A percentile compares a stretch with the other conserved stretches of the same genome.
Conservation (phyloP, 148 eudicot species). For the Chenopodium album region DNA sequence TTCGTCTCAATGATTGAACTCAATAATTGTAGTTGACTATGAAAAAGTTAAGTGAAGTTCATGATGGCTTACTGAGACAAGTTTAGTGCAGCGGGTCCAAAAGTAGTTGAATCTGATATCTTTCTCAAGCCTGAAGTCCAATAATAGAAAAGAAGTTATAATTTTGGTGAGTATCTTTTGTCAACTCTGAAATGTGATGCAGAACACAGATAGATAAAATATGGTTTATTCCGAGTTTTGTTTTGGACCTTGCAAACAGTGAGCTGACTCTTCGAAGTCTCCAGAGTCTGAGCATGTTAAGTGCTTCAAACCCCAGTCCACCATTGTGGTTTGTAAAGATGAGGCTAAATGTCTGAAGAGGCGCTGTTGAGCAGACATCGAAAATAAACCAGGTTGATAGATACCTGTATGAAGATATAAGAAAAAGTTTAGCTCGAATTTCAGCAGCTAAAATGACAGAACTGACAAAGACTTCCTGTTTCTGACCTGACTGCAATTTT, state of each 20-base stretch:
- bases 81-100: slow-evolving; percentile 45
- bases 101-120: slow-evolving; percentile 49
- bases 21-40: neutral
- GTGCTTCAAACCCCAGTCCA: slow-evolving; percentile 65
- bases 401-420: slow-evolving; percentile 51
- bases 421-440: neutral
- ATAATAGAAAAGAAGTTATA: neutral
- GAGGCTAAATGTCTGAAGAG: slow-evolving; percentile 67
- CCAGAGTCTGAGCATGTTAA: slow-evolving; percentile 93
- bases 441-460: neutral
- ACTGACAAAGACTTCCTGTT: neutral
- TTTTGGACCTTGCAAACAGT: slow-evolving; percentile 74
- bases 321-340: slow-evolving; percentile 51
- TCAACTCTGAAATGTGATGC: neutral
- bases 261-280: slow-evolving; percentile 91
- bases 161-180: neutral
- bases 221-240: neutral
- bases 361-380: slow-evolving; percentile 84
- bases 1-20: neutral
- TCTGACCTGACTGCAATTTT: slow-evolving; percentile 70
- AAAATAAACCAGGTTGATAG: slow-evolving; percentile 80
- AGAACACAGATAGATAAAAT: neutral
- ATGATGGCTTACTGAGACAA: slow-evolving; percentile 36
- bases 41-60: neutral
- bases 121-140: slow-evolving; percentile 40